Percentiles rank a stretch among this genome's conserved stretches.
These are phyloP conservation scores for Capronia epimyces DNA, from an alignment of 2,329 filamentous ascomycete genomes.

Conservation along the genomic window DNA sequence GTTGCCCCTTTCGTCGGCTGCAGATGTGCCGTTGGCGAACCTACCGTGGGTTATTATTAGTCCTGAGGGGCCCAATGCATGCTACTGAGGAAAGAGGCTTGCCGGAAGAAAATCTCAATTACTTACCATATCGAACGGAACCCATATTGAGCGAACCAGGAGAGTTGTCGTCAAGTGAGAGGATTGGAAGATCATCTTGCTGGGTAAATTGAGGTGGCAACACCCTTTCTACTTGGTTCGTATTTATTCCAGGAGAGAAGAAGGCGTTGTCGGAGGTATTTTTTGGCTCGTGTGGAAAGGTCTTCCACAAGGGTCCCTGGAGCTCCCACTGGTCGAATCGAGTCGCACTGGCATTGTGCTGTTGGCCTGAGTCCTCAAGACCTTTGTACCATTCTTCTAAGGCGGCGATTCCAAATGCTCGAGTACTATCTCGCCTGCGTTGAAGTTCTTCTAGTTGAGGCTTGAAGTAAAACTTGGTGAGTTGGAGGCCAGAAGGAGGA, in stretches of 20 bases:
- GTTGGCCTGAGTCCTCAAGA: constrained; percentile 58
- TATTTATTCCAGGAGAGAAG: neutral
- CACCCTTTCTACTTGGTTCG: neutral
- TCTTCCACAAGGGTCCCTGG: constrained; percentile 33
- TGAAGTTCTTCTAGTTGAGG: constrained; percentile 59
- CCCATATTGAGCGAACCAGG: neutral
- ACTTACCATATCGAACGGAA: constrained; percentile 1
- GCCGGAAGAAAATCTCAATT: neutral
- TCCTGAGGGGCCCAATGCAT: neutral
- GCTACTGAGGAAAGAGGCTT: no score
- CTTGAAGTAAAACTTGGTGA: constrained; percentile 63
- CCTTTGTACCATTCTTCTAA: constrained; percentile 77
- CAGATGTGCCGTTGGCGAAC: neutral
- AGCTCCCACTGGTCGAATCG: constrained; percentile 72
- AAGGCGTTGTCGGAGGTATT: neutral
- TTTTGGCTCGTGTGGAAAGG: neutral
- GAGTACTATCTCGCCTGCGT: constrained; percentile 58
- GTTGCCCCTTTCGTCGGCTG: neutral
- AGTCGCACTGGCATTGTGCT: constrained; percentile 55
- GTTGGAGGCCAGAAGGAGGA: constrained; percentile 44
- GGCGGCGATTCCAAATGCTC: constrained; percentile 60
- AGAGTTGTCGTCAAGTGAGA: neutral
- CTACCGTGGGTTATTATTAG: neutral
- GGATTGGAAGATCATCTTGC: neutral
- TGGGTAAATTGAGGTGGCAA: neutral